phyloP scores from a whole-genome alignment of 192 early-diverging fungal species.

The Backusella morwellensis region DNA sequence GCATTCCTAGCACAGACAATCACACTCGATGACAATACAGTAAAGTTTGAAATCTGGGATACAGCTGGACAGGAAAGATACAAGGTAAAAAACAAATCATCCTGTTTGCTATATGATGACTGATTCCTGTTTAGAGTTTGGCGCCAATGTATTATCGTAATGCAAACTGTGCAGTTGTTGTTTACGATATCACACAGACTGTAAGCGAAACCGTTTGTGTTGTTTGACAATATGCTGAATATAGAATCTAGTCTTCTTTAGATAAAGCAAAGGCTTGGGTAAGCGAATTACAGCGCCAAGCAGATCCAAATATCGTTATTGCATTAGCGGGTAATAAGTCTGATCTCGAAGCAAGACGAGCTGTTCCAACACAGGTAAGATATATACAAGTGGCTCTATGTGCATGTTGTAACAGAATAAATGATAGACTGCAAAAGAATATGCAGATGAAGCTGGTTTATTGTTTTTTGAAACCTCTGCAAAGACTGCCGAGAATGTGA shows the following conservation, averaged over 20 bases:
- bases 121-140: constrained; percentile 40
- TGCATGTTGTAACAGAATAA: not conserved
- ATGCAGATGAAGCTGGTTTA: constrained; percentile 57
- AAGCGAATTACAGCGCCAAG: constrained; percentile 71
- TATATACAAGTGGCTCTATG: not conserved
- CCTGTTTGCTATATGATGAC: too few relatives aligned
- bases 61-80: constrained; percentile 74
- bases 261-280: constrained; percentile 75
- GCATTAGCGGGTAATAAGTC: constrained; percentile 69
- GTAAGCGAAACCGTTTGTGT: constrained; percentile 31
- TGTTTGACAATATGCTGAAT: not conserved
- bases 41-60: constrained; percentile 94
- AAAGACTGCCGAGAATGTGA: constrained; percentile 56
- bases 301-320: constrained; percentile 72
- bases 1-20: constrained; percentile 79
- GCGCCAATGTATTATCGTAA: constrained; percentile 76
- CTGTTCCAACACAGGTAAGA: constrained; percentile 58
- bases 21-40: constrained; percentile 75
- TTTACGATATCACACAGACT: constrained; percentile 73
- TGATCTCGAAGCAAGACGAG: constrained; percentile 61
- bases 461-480: constrained; percentile 65
- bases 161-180: constrained; percentile 67
- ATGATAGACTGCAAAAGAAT: constrained; percentile 52
- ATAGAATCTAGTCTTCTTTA: constrained; percentile 50
- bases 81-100: constrained; percentile 41